Conservation (phyloP, 2,329 filamentous ascomycete genomes). For the Fusarium sp. region DNA sequence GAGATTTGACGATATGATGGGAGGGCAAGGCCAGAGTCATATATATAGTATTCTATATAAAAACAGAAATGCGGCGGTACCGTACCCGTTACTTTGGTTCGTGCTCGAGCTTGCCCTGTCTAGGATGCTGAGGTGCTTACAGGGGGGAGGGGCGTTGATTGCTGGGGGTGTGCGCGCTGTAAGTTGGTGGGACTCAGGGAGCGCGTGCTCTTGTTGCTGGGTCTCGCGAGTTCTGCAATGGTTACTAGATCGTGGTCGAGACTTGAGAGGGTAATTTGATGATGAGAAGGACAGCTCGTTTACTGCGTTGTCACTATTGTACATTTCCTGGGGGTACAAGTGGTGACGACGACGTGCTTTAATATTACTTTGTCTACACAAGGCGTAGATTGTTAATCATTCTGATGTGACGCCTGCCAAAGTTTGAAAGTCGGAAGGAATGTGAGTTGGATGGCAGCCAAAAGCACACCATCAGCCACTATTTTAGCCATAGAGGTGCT, state of each 20-base stretch:
- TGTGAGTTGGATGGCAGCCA: conserved; percentile 6
- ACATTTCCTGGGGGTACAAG: neutral
- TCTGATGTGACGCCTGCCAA: neutral
- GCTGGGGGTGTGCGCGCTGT: conserved; percentile 19
- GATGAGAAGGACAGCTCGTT: conserved; percentile 4
- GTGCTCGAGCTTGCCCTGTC: conserved; percentile 29
- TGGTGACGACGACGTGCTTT: neutral
- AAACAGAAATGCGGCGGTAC: conserved; percentile 22
- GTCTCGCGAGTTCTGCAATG: conserved; percentile 30
- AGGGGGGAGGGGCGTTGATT: conserved; percentile 28
- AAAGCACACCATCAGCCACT: conserved; percentile 25
- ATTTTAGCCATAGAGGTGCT: conserved; percentile 2
- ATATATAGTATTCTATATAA: conserved; percentile 38
- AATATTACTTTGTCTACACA: neutral
- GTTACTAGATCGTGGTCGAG: conserved; percentile 31
- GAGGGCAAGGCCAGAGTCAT: conserved; percentile 30
- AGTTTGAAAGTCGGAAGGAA: neutral
- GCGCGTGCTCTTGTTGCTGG: conserved; percentile 28
- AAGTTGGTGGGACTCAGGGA: conserved; percentile 10
- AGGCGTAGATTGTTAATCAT: neutral
- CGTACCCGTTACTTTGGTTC: conserved; percentile 39
- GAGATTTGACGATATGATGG: conserved; percentile 16
- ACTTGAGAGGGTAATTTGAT: conserved; percentile 25
- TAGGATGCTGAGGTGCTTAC: conserved; percentile 31
- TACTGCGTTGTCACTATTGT: neutral